Evolutionary conservation across 768 basidiomycete species (phyloP), one percentile per base, ranked within the genome.

Genomic region (Boletus vermiculosoides): DNA sequence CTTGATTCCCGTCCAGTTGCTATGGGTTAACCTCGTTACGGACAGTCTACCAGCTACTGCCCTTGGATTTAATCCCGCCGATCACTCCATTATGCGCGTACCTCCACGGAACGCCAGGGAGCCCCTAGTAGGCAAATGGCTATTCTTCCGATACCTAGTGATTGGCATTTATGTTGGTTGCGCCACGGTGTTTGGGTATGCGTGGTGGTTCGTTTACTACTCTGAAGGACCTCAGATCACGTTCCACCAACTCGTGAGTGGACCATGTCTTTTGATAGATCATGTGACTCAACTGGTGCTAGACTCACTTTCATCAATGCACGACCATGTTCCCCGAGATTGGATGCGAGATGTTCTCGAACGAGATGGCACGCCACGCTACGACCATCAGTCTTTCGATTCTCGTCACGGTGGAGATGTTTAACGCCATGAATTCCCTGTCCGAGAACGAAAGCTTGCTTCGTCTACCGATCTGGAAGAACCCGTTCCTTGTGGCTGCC

Each of bases 191-290:
- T 93, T 90, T 63, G 96, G 95, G 47, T 99, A 99, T 68, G 96
- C 94, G 0, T 99, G 96, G 96, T 98, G 96, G 96, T 99, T 99
- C 77, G 78, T 96, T 66, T 90, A 86, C 73, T 98, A 98, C 72
- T 66, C 80, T 16, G 88, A 82, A 45, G 96, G 96, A 1, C 96
- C 96, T 5, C 92, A 94, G 68, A 98, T 99, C 66, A 81, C 90
- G 4, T 98, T 90, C 79, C 78, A 92, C 67, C 92, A 99, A 74
- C 77, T 99, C 59, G 95, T 97, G 65, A 68, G 91, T 81, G 28
- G 18, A 50, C 34, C n/a, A 49, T 36, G 45, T 41, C 23, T 5
- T 12, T 50, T n/a, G 45, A 33, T 37, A 22, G 15, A 51, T 47
- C 5, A 55, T 36, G 9, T 49, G 54, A 45, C 55, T 62, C 22